Evolutionary conservation across 345 rosid species (phyloP).

Genomic region (Erysimum cheiranthoides): DNA sequence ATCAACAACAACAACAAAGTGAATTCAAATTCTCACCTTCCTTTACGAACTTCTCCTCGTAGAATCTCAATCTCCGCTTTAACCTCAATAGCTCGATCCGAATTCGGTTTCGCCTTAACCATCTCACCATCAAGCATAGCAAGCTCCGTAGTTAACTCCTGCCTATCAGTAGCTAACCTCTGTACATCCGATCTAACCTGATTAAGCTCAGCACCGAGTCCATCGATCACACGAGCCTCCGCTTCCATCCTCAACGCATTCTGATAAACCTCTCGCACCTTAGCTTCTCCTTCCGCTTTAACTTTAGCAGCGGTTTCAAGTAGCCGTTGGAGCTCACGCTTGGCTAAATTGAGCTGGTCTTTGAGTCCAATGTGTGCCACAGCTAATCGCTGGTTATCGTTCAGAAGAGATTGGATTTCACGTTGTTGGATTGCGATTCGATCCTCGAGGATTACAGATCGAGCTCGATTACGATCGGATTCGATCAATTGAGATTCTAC

Average conservation of each 20-base stretch:
- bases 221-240: constrained; percentile 60
- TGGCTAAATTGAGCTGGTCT: constrained; percentile 64
- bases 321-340: constrained; percentile 61
- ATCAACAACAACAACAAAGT: background rate
- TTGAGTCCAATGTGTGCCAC: constrained; percentile 70
- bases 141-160: constrained; percentile 56
- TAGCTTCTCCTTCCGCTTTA: constrained; percentile 67
- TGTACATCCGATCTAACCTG: constrained; percentile 61
- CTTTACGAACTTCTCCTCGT: constrained; percentile 62
- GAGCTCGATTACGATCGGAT: constrained; percentile 27
- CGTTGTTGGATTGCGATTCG: constrained; percentile 67
- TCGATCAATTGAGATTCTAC: constrained; percentile 29
- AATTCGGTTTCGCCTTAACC: constrained; percentile 56
- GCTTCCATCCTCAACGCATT: constrained; percentile 70
- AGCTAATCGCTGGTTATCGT: constrained; percentile 68
- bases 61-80: constrained; percentile 62
- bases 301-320: constrained; percentile 54
- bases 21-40: constrained; percentile 58
- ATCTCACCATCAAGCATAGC: constrained; percentile 52
- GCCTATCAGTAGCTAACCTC: constrained; percentile 49
- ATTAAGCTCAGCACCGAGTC: constrained; percentile 59
- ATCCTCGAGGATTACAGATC: constrained; percentile 65
- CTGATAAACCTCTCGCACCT: constrained; percentile 72
- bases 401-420: constrained; percentile 75
- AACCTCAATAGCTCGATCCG: constrained; percentile 48